phyloP scores from a whole-genome alignment of 345 rosid species.

The Gossypium bickii region DNA sequence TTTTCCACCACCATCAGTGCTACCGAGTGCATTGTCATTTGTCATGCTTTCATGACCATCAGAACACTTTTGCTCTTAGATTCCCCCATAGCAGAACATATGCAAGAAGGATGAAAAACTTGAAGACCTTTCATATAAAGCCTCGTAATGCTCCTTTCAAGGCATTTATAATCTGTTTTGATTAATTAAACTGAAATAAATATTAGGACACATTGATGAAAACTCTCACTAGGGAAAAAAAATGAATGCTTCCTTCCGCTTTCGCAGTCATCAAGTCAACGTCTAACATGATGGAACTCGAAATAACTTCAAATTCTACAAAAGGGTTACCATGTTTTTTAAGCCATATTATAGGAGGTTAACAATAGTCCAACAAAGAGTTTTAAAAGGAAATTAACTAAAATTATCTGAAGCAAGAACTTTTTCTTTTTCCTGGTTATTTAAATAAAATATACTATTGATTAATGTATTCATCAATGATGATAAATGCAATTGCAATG shows the following conservation, averaged over 20 bases:
- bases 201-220: not conserved
- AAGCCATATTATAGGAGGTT: not conserved
- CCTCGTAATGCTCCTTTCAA: not conserved
- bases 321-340: not conserved
- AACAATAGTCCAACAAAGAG: not conserved
- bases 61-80: not conserved
- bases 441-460: not conserved
- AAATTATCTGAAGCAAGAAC: not conserved
- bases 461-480: not conserved
- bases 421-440: not conserved
- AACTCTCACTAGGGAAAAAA: not conserved
- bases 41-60: not conserved
- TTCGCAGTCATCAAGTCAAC: not conserved
- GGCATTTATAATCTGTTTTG: not conserved
- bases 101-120: not conserved
- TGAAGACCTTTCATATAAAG: conserved; percentile 1
- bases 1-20: not conserved
- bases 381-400: not conserved
- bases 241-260: not conserved
- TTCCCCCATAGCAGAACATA: not conserved
- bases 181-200: not conserved
- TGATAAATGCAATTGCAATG: not conserved
- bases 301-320: not conserved
- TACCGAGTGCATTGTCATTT: not conserved
- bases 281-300: not conserved